phyloP scores from a whole-genome alignment of 305 asterid genomes.

The Fraxinus xanthoxyloides region DNA sequence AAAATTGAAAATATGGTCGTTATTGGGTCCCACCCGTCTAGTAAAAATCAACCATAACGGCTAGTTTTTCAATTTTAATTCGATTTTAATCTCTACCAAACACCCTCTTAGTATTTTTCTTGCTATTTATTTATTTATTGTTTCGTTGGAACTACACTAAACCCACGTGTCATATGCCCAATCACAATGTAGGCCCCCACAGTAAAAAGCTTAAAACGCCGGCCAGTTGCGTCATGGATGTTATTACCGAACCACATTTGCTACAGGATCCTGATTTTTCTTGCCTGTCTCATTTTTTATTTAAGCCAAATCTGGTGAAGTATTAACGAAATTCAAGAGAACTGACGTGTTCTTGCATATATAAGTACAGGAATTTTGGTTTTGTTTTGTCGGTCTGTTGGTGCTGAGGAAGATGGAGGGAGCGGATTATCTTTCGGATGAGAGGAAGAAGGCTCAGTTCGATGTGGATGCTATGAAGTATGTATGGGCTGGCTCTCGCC shows the following conservation, averaged over 20 bases:
- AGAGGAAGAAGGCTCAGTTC: conserved; percentile 83
- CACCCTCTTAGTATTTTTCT: no score
- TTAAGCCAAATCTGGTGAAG: not conserved
- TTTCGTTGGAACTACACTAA: no score
- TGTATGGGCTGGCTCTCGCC: conserved; percentile 93
- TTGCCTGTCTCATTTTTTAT: not conserved
- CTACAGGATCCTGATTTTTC: not conserved
- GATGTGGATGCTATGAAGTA: conserved; percentile 86
- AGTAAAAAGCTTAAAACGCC: not conserved
- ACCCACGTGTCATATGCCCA: not conserved
- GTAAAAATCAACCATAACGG: no score
- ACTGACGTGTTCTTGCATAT: not conserved
- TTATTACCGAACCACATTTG: not conserved
- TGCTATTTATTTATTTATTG: no score
- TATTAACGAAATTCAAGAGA: not conserved
- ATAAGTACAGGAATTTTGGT: not conserved
- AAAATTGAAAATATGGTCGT: no score
- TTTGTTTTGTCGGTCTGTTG: not conserved
- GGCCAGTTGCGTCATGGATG: not conserved
- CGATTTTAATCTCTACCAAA: no score
- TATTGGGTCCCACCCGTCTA: no score
- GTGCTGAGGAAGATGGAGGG: conserved; percentile 33
- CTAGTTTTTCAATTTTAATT: no score
- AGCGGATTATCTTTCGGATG: conserved; percentile 72
- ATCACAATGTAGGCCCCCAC: not conserved